Evolutionary conservation across 768 basidiomycete species (phyloP).

Genomic region (Boletus eberwhitei): DNA sequence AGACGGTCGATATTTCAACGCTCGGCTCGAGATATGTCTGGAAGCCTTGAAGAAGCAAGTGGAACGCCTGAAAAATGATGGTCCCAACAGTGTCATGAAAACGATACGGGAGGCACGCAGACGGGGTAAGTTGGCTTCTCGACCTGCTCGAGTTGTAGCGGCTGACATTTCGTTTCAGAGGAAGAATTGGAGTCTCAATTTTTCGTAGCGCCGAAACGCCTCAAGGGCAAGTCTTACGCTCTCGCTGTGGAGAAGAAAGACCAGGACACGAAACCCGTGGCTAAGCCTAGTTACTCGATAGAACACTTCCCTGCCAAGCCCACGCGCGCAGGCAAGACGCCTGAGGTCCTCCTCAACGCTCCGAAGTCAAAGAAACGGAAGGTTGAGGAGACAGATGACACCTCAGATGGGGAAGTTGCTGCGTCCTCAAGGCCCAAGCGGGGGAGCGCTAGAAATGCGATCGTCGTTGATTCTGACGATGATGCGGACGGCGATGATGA

Average conservation of each 20-base stretch:
- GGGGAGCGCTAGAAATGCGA: slow-evolving; percentile 33
- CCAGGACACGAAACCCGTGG: slow-evolving; percentile 20
- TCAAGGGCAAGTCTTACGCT: slow-evolving; percentile 74
- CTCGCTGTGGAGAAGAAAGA: slow-evolving; percentile 46
- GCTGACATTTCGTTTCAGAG: slow-evolving; percentile 33
- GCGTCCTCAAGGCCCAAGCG: slow-evolving; percentile 39
- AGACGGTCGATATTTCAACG: slow-evolving; percentile 87
- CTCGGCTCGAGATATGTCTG: slow-evolving; percentile 65
- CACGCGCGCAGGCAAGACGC: slow-evolving; percentile 38
- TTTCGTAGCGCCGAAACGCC: slow-evolving; percentile 54
- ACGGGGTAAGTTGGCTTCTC: slow-evolving; percentile 43
- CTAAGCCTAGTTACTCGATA: slow-evolving; percentile 10
- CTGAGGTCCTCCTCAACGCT: slow-evolving; percentile 57
- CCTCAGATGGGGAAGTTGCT: slow-evolving; percentile 33
- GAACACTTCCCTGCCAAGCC: slow-evolving; percentile 28
- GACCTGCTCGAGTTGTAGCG: background rate
- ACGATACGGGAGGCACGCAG: slow-evolving; percentile 63
- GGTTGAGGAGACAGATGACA: slow-evolving; percentile 16
- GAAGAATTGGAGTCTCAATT: slow-evolving; percentile 49
- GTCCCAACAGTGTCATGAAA: slow-evolving; percentile 56
- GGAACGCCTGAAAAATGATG: slow-evolving; percentile 62
- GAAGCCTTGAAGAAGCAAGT: slow-evolving; percentile 61
- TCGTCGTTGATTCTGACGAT: slow-evolving; percentile 52
- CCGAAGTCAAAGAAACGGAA: slow-evolving; percentile 19
- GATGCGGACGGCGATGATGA: slow-evolving; percentile 36